A percentile compares a stretch with the other conserved stretches of the same genome.
Evolutionary conservation across 2,329 filamentous ascomycete species (phyloP).

Genomic region (Neoascochyta sp.): DNA sequence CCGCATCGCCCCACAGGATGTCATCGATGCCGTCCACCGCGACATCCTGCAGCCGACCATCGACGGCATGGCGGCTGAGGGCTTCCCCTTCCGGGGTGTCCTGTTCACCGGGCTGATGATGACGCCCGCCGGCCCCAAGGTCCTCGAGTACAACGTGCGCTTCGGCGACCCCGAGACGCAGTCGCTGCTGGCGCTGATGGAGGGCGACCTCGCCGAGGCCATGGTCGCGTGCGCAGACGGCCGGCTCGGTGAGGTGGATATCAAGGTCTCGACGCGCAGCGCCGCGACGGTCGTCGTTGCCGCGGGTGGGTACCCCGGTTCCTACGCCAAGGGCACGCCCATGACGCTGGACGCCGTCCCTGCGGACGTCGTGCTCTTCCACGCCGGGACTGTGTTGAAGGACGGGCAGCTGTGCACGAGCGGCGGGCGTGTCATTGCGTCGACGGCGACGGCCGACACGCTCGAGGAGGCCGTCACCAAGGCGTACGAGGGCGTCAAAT

Average conservation of each 20-base stretch:
- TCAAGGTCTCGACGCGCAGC: conserved; percentile 66
- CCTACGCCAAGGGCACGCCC: conserved; percentile 71
- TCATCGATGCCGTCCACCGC: conserved; percentile 74
- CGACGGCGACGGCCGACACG: conserved; percentile 72
- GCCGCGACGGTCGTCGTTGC: conserved; percentile 93
- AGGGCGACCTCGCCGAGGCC: conserved; percentile 81
- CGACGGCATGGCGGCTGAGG: conserved; percentile 79
- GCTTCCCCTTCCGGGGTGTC: conserved; percentile 55
- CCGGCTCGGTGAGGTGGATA: conserved; percentile 64
- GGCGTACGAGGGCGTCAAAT: conserved; percentile 79
- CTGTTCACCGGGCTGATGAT: conserved; percentile 94
- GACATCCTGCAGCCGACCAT: conserved; percentile 88
- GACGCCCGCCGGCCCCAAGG: conserved; percentile 73
- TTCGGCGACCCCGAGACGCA: conserved; percentile 93
- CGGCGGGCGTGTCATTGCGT: conserved; percentile 88
- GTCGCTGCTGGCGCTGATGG: conserved; percentile 75
- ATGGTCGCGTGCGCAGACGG: conserved; percentile 81
- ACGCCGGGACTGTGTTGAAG: conserved; percentile 74
- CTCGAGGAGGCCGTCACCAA: conserved; percentile 79
- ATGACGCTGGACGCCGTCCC: conserved; percentile 57
- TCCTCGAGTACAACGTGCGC: conserved; percentile 88
- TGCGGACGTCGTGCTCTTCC: conserved; percentile 69
- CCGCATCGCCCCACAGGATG: conserved; percentile 49
- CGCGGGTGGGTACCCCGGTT: conserved; percentile 81
- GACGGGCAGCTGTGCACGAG: conserved; percentile 66